These are phyloP conservation scores for Blastocladiella emersonii DNA, from an alignment of 371 early-diverging fungal species.

Conservation along the genomic window DNA sequence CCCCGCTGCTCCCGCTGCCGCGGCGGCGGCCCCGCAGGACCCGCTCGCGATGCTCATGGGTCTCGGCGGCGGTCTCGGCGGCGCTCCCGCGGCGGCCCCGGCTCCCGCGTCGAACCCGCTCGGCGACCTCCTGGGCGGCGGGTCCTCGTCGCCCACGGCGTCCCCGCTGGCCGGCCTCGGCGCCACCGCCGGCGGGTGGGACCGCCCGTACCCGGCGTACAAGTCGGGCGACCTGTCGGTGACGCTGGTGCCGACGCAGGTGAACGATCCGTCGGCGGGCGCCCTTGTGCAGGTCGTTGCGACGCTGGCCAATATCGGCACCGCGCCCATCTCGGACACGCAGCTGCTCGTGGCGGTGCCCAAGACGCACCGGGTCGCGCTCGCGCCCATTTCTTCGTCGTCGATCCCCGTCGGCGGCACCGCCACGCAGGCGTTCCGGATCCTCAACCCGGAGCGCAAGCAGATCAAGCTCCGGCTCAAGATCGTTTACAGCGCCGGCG, in stretches of 20 bases:
- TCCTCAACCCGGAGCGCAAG: slow-evolving; percentile 6
- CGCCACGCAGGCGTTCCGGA: background rate
- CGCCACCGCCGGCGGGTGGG: background rate
- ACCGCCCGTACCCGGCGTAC: slow-evolving; percentile 1
- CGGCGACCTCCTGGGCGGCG: background rate
- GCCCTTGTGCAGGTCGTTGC: background rate
- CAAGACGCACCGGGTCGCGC: background rate
- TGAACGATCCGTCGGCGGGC: background rate
- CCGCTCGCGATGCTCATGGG: background rate
- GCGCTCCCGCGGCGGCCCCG: background rate
- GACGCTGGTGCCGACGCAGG: background rate
- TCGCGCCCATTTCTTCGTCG: background rate
- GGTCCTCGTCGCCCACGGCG: background rate
- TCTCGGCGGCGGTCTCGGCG: background rate
- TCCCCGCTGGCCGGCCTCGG: background rate
- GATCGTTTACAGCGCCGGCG: background rate
- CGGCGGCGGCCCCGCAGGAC: background rate
- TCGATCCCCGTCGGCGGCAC: background rate
- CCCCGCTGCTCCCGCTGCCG: background rate
- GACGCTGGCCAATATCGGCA: background rate
- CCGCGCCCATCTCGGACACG: background rate
- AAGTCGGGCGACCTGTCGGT: background rate
- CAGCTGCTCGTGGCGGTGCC: slow-evolving; percentile 6
- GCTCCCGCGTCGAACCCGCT: background rate
- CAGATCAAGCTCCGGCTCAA: slow-evolving; percentile 5